Evolutionary conservation across 192 early-diverging fungal genomes (phyloP).

Genomic region (Entomortierella chlamydospora): DNA sequence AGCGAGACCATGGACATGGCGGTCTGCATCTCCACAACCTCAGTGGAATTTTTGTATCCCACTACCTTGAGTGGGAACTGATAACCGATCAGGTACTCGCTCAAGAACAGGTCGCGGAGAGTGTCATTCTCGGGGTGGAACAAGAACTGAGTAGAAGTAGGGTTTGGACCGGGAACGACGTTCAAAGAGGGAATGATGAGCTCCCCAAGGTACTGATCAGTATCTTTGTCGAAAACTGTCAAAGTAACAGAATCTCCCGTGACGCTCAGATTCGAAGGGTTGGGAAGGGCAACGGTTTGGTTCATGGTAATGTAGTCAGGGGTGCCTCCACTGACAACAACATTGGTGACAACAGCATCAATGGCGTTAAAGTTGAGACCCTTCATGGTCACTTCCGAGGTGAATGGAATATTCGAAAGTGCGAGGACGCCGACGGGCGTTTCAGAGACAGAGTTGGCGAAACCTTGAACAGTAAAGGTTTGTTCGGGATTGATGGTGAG

Average conservation of each 20-base stretch:
- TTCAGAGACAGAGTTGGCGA: conserved; percentile 57
- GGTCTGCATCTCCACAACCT: conserved; percentile 26
- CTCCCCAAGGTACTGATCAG: conserved; percentile 47
- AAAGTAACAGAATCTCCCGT: conserved; percentile 25
- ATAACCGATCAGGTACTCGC: conserved; percentile 28
- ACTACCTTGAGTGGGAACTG: conserved; percentile 41
- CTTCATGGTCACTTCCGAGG: conserved; percentile 57
- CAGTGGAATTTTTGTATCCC: conserved; percentile 30
- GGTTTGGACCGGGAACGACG: conserved; percentile 41
- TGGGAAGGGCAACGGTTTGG: conserved; percentile 31
- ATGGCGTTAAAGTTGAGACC: conserved; percentile 67
- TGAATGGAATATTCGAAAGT: conserved; percentile 64
- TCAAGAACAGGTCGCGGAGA: conserved; percentile 45
- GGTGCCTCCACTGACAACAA: conserved; percentile 63
- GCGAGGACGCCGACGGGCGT: conserved; percentile 69
- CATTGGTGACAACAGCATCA: conserved; percentile 59
- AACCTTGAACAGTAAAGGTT: conserved; percentile 58
- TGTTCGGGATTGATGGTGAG: conserved; percentile 58
- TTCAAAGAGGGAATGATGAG: conserved; percentile 38
- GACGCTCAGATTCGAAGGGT: conserved; percentile 36
- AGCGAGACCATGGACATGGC: conserved; percentile 36
- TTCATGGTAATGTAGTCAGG: conserved; percentile 56
- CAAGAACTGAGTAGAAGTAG: conserved; percentile 38
- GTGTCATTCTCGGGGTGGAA: conserved; percentile 47
- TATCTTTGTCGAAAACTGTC: conserved; percentile 42